phyloP scores from a whole-genome alignment of 257 asterid genomes.

The Ballota nigra region DNA sequence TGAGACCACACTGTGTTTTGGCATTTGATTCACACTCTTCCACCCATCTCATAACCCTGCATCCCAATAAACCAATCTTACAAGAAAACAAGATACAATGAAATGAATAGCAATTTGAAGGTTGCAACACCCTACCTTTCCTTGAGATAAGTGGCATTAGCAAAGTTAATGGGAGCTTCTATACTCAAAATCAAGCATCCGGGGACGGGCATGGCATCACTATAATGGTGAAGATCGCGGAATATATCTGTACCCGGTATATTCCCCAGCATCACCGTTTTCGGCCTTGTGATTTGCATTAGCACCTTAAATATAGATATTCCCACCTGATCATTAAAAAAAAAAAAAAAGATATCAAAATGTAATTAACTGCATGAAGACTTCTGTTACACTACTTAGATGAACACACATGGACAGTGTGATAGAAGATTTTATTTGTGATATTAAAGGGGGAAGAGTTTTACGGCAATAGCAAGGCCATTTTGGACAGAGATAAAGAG shows the following conservation, averaged over 20 bases:
- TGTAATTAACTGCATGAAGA: not conserved
- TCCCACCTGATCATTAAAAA: constrained; percentile 31
- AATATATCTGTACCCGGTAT: constrained; percentile 60
- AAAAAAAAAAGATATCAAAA: not conserved
- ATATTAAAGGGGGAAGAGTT: not conserved
- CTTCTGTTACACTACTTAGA: too few species aligned
- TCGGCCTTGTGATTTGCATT: constrained; percentile 76
- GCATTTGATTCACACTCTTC: constrained; percentile 47
- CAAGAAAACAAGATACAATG: not conserved
- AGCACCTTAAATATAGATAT: constrained; percentile 60
- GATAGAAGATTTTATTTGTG: too few species aligned
- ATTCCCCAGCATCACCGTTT: constrained; percentile 58
- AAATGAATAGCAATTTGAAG: not conserved
- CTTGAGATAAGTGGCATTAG: constrained; percentile 63
- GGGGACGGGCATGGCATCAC: constrained; percentile 51
- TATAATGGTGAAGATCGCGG: constrained; percentile 57
- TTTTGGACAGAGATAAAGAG: constrained; percentile 62
- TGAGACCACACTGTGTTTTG: constrained; percentile 30
- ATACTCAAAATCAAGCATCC: constrained; percentile 63
- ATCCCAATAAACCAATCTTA: not conserved
- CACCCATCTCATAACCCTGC: constrained; percentile 71
- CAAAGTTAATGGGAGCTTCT: constrained; percentile 76
- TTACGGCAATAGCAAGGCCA: constrained; percentile 71
- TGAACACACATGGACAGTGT: too few species aligned
- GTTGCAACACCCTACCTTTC: constrained; percentile 47